Conservation (phyloP, 2,329 filamentous ascomycete species). For the Thielaviopsis euricoi region DNA sequence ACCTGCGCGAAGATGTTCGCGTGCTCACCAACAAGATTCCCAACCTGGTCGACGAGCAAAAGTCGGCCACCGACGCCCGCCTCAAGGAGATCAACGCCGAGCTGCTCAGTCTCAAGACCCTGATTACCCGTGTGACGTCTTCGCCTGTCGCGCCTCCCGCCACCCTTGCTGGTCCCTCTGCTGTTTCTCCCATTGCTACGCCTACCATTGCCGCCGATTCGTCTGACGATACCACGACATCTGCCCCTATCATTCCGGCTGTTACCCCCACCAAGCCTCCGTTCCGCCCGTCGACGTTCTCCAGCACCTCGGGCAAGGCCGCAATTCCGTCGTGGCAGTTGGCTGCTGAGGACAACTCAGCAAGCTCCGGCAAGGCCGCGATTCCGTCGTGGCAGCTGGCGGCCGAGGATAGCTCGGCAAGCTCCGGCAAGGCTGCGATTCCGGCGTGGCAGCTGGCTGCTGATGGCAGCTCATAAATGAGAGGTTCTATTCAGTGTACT, state of each 20-base stretch:
- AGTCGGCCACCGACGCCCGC: constrained; percentile 63
- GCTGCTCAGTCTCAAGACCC: constrained; percentile 78
- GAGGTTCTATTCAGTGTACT: background rate
- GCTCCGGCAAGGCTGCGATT: constrained; percentile 53
- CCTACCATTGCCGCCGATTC: background rate
- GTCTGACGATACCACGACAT: background rate
- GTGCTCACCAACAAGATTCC: constrained; percentile 73
- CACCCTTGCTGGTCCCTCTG: background rate
- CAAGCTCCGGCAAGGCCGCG: constrained; percentile 35
- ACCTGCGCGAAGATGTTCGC: constrained; percentile 73
- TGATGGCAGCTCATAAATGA: background rate
- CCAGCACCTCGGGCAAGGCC: constrained; percentile 36
- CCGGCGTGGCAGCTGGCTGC: constrained; percentile 62
- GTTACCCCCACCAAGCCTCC: background rate
- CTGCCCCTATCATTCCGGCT: background rate
- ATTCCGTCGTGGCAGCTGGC: constrained; percentile 73
- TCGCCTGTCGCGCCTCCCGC: constrained; percentile 10
- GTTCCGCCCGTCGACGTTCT: constrained; percentile 7
- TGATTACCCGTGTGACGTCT: constrained; percentile 48
- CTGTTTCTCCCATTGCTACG: background rate
- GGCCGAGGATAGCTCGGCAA: constrained; percentile 2
- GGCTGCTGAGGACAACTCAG: constrained; percentile 22
- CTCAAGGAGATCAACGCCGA: constrained; percentile 76
- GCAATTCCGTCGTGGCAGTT: constrained; percentile 71
- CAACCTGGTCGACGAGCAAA: constrained; percentile 74